These are phyloP conservation scores for Polymyxa betae DNA, from an alignment of 208 protist species.

Conservation along the genomic window DNA sequence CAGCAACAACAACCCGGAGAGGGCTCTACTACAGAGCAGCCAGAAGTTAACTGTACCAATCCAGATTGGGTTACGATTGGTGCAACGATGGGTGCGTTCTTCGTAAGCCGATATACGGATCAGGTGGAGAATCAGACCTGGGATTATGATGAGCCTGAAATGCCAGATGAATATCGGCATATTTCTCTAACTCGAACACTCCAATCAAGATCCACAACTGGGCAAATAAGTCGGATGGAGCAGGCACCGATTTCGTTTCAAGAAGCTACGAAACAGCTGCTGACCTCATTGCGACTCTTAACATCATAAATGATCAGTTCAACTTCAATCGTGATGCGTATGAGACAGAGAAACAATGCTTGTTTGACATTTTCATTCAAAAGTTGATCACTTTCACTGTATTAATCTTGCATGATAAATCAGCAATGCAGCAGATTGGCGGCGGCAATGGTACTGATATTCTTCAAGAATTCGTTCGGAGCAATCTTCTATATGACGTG, in stretches of 20 bases:
- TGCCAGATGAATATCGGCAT: neutral
- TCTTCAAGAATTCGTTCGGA: too few relatives aligned
- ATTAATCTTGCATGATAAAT: too few relatives aligned
- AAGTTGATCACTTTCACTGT: too few relatives aligned
- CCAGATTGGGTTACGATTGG: constrained; percentile 19
- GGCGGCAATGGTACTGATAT: too few relatives aligned
- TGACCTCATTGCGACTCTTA: neutral
- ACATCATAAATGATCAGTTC: too few relatives aligned
- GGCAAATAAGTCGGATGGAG: neutral
- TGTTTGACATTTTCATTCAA: too few relatives aligned
- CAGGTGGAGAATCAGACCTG: neutral
- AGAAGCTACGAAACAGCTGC: neutral
- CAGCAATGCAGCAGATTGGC: too few relatives aligned
- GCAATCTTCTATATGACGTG: too few relatives aligned
- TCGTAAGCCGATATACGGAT: neutral
- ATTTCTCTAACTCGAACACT: neutral
- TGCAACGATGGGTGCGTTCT: neutral
- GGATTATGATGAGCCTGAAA: constrained; percentile 42
- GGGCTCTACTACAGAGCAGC: too few relatives aligned
- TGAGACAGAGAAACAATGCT: too few relatives aligned
- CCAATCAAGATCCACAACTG: neutral
- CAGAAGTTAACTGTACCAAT: too few relatives aligned
- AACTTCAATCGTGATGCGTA: too few relatives aligned
- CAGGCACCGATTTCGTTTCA: neutral
- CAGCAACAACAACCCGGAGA: neutral